These are phyloP conservation scores for Globisporangium ultimum DNA, from an alignment of 352 stramenopile genomes.

Conservation along the genomic window DNA sequence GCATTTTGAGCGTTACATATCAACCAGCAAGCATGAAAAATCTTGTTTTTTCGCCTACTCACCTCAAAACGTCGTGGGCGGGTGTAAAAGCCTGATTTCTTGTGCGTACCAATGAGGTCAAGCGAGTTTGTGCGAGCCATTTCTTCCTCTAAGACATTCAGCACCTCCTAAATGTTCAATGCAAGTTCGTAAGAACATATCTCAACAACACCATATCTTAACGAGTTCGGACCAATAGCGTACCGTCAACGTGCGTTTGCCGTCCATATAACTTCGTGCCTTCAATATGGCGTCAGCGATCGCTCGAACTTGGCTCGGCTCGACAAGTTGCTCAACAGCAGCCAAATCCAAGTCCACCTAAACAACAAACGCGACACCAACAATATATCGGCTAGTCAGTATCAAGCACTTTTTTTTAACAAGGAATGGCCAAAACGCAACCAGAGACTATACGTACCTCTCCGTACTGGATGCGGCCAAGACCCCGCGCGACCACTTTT, in stretches of 20 bases:
- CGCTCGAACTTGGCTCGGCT: constrained; percentile 81
- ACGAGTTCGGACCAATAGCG: background rate
- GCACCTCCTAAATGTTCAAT: constrained; percentile 39
- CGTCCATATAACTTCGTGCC: constrained; percentile 52
- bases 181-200: background rate
- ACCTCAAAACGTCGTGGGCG: constrained; percentile 83
- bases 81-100: constrained; percentile 72
- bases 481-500: constrained; percentile 74
- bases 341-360: constrained; percentile 82
- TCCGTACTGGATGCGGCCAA: constrained; percentile 83
- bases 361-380: background rate
- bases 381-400: background rate
- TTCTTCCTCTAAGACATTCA: constrained; percentile 62
- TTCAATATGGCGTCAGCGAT: constrained; percentile 75
- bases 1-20: constrained; percentile 4
- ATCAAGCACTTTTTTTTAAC: no score
- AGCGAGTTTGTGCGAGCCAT: constrained; percentile 63
- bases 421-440: no score
- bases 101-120: constrained; percentile 49
- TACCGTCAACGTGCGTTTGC: constrained; percentile 50
- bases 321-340: constrained; percentile 88
- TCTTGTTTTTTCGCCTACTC: background rate
- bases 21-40: background rate
- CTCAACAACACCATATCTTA: no score
- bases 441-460: constrained; percentile 37